Evolutionary conservation across 208 protist species (phyloP).

Genomic region (Trichomonas vaginalis): DNA sequence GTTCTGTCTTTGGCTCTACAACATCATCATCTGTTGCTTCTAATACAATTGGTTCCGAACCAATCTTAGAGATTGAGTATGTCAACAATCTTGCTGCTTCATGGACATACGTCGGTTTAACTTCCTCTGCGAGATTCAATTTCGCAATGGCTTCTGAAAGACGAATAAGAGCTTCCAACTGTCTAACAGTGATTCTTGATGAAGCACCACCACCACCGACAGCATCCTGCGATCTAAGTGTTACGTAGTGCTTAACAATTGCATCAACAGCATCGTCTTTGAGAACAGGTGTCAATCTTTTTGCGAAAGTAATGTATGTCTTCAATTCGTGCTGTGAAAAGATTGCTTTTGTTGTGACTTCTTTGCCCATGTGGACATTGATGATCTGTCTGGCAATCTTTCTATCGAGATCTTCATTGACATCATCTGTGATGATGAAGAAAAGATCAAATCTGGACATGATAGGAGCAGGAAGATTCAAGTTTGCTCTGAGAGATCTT

Average conservation of each 20-base stretch:
- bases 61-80: slow-evolving; percentile 53
- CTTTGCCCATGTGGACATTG: neutral
- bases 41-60: slow-evolving; percentile 20
- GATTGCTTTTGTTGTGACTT: neutral
- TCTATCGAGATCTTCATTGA: slow-evolving; percentile 72
- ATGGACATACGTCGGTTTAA: slow-evolving; percentile 49
- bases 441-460: slow-evolving; percentile 99
- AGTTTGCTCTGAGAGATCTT: slow-evolving; percentile 37
- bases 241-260: slow-evolving; percentile 63
- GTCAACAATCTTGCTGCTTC: slow-evolving; percentile 57
- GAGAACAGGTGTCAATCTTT: slow-evolving; percentile 46
- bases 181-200: slow-evolving; percentile 91
- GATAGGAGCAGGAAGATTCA: slow-evolving; percentile 64
- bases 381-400: slow-evolving; percentile 82
- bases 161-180: slow-evolving; percentile 97
- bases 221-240: slow-evolving; percentile 69
- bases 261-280: neutral
- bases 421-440: slow-evolving; percentile 94
- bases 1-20: neutral
- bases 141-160: slow-evolving; percentile 88
- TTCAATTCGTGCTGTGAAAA: slow-evolving; percentile 61
- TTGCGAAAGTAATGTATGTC: slow-evolving; percentile 42
- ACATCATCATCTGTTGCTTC: neutral
- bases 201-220: slow-evolving; percentile 39
- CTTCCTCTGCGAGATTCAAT: slow-evolving; percentile 67